phyloP scores from a whole-genome alignment of 371 early-diverging fungal genomes.

The Cokeromyces recurvatus region DNA sequence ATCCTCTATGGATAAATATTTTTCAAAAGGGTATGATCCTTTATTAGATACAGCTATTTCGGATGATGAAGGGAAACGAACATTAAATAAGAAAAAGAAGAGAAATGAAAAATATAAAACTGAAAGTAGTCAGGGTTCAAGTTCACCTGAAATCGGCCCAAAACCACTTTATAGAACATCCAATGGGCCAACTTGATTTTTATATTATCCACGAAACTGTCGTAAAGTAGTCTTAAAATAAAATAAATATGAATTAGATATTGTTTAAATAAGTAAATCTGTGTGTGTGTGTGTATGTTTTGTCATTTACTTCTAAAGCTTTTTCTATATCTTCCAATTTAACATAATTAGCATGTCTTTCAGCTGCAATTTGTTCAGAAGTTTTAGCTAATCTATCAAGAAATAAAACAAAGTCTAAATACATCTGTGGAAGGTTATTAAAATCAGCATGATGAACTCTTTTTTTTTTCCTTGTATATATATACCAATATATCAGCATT shows the following conservation, averaged over 20 bases:
- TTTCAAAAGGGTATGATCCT: constrained; percentile 66
- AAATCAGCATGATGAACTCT: too few relatives aligned
- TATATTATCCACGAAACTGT: constrained; percentile 6
- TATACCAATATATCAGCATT: constrained; percentile 4
- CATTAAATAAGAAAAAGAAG: too few relatives aligned
- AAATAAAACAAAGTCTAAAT: constrained; percentile 6
- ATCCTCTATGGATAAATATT: constrained; percentile 71
- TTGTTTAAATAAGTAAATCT: not conserved
- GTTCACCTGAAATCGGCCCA: not conserved
- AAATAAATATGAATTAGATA: not conserved
- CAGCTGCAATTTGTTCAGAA: not conserved
- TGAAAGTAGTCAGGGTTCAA: too few relatives aligned
- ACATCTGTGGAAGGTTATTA: not conserved
- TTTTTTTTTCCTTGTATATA: too few relatives aligned
- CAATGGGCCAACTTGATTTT: too few relatives aligned
- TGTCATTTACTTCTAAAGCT: constrained; percentile 5
- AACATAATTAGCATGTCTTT: not conserved
- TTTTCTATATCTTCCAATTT: not conserved
- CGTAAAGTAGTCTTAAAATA: constrained; percentile 2
- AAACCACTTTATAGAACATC: too few relatives aligned
- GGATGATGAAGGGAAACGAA: constrained; percentile 44
- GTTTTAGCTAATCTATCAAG: constrained; percentile 6
- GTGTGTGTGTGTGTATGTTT: not conserved
- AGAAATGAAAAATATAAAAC: too few relatives aligned
- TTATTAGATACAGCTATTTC: constrained; percentile 54